Evolutionary conservation across 805 yeast genomes (phyloP), one percentile per base, ranked within the genome.

Genomic region (Yamadazyma philogaea): DNA sequence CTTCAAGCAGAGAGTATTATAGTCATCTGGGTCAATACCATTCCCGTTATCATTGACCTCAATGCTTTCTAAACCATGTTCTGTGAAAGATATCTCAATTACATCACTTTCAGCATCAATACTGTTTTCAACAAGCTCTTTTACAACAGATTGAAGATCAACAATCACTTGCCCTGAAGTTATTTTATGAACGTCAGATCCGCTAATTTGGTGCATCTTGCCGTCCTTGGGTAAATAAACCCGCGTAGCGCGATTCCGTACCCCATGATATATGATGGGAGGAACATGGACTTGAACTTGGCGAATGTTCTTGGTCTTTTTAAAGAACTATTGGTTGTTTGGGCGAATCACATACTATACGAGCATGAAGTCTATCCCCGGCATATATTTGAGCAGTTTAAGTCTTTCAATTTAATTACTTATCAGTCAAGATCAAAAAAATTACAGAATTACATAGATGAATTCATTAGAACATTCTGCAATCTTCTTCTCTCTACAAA

Each of bases 81-180:
- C 79, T 52, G 70, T 71, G 53, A 91, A 79, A 1, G 67, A 66
- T 12, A 91, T 66, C 37, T 87, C 95, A 22, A 93, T 70, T 40
- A 76, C 77, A 0, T 77, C 70, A 7, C 93, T 76, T 17, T 72
- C 61, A 0, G 97, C 93, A 64, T 93, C 99, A 6, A 91, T 65
- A 22, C 93, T 68, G 58, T 91, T 91, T 54, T 91, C 99, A 2
- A 93, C 72, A 1, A 90, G 64, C 59, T 91, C 99, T 57, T 91
- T 91, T 22, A 84, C 81, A 0, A 87, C 84, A 0, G 91, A 79
- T 0, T 78, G 70, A 33, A 93, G 63, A 52, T 87, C 96, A 4
- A 82, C 77, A 10, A 93, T 85, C 11, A 93, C 98, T 60, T 93
- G 99, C 0, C 96, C 96, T 0, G 97, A 87, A 0, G 96, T 88